Evolutionary conservation across 2,329 filamentous ascomycete genomes (phyloP).

Genomic region (Venturia effusa): DNA sequence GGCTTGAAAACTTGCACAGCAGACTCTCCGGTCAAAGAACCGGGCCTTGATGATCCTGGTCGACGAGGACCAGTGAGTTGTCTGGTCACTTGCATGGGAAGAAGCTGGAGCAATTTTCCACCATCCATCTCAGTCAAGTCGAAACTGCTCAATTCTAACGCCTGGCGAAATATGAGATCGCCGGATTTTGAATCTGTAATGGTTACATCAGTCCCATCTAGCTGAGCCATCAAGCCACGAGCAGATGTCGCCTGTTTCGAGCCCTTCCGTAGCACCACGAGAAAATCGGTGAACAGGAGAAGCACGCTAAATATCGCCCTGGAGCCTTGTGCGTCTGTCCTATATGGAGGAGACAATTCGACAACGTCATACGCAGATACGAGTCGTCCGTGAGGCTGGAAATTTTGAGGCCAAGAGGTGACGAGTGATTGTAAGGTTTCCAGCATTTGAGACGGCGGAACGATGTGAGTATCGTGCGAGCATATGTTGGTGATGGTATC

Average conservation of each 20-base stretch:
- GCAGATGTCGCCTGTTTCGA: constrained; percentile 54
- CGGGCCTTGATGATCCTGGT: constrained; percentile 9
- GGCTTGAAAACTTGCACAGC: constrained; percentile 47
- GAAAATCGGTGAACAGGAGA: constrained; percentile 71
- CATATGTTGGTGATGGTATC: constrained; percentile 96
- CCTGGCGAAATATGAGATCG: constrained; percentile 65
- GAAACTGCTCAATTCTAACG: constrained; percentile 49
- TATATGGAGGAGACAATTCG: constrained; percentile 66
- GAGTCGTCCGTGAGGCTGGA: constrained; percentile 66
- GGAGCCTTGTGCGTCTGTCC: constrained; percentile 30
- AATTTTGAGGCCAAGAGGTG: constrained; percentile 61
- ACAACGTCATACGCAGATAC: constrained; percentile 72
- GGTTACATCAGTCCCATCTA: constrained; percentile 64
- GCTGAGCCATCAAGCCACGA: constrained; percentile 68
- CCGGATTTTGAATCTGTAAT: constrained; percentile 29
- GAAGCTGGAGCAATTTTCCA: constrained; percentile 52
- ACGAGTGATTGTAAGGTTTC: constrained; percentile 67
- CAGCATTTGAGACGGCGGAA: constrained; percentile 62
- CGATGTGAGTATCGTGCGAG: constrained; percentile 66
- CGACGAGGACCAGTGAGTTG: neutral
- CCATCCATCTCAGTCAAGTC: constrained; percentile 66
- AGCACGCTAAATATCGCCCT: constrained; percentile 53
- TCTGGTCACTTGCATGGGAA: constrained; percentile 20
- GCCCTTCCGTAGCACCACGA: constrained; percentile 67
- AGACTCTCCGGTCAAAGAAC: constrained; percentile 4